Evolutionary conservation across 2,329 filamentous ascomycete species (phyloP).

Genomic region (Aureobasidium pullulans): DNA sequence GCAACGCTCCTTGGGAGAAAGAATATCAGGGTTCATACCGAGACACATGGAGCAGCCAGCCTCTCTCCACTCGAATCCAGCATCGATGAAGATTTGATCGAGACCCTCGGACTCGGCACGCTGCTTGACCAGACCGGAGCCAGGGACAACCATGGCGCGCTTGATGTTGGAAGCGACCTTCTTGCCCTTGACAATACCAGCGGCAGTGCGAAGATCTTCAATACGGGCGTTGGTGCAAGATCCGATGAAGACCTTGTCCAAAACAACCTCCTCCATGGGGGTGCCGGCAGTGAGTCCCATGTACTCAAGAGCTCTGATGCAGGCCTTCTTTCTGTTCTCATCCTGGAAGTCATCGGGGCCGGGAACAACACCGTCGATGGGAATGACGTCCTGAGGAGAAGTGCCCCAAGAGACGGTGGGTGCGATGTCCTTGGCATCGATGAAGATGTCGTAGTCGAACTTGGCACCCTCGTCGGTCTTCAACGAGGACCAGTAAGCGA

Average conservation of each 20-base stretch:
- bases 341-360: conserved; percentile 80
- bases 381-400: conserved; percentile 90
- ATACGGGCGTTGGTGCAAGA: conserved; percentile 97
- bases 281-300: conserved; percentile 88
- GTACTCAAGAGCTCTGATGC: conserved; percentile 80
- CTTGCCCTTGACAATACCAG: conserved; percentile 76
- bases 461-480: conserved; percentile 81
- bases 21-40: conserved; percentile 98
- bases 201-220: conserved; percentile 85
- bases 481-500: conserved; percentile 79
- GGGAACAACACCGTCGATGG: conserved; percentile 85
- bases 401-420: conserved; percentile 97
- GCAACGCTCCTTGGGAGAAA: conserved; percentile 85
- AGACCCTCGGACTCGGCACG: conserved; percentile 88
- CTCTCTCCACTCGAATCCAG: conserved; percentile 96
- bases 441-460: conserved; percentile 82
- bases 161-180: conserved; percentile 84
- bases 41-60: conserved; percentile 98
- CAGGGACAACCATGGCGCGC: conserved; percentile 92
- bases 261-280: conserved; percentile 78
- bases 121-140: conserved; percentile 87
- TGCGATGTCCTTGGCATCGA: conserved; percentile 86
- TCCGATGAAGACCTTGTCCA: conserved; percentile 97
- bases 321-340: conserved; percentile 71
- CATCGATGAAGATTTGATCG: conserved; percentile 83